Evolutionary conservation across 371 early-diverging fungal genomes (phyloP).

Genomic region (Mortierella sp.): DNA sequence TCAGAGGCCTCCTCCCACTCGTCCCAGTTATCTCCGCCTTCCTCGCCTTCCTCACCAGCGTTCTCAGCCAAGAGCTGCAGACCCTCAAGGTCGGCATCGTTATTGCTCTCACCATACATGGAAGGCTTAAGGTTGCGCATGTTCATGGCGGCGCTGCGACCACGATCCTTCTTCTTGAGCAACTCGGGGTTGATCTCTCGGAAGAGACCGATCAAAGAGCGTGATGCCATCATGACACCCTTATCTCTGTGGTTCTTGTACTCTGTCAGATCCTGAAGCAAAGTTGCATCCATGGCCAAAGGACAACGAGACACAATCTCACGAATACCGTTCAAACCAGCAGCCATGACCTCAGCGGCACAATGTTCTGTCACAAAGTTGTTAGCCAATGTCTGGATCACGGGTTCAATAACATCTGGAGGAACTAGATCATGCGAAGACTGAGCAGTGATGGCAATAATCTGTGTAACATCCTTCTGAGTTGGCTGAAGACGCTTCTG

Average conservation of each 20-base stretch:
- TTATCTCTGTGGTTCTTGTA: conserved; percentile 95
- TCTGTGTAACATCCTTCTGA: conserved; percentile 92
- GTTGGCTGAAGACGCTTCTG: conserved; percentile 94
- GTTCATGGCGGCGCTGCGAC: conserved; percentile 82
- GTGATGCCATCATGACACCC: conserved; percentile 91
- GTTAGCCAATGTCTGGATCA: conserved; percentile 91
- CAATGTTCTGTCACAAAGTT: conserved; percentile 95
- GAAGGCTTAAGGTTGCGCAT: conserved; percentile 75
- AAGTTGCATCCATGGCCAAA: conserved; percentile 87
- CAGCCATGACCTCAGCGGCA: conserved; percentile 93
- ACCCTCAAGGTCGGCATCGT: conserved; percentile 82
- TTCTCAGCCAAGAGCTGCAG: conserved; percentile 65
- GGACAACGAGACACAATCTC: conserved; percentile 94
- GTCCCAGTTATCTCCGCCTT: conserved; percentile 58
- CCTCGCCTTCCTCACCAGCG: conserved; percentile 50
- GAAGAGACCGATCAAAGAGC: conserved; percentile 90
- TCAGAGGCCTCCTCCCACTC: conserved; percentile 76
- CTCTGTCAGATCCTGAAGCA: conserved; percentile 89
- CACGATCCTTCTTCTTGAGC: conserved; percentile 92
- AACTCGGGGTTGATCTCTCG: conserved; percentile 95
- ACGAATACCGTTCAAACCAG: conserved; percentile 93
- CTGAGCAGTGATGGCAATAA: conserved; percentile 93
- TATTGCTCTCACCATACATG: conserved; percentile 79
- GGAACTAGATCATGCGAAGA: conserved; percentile 93
- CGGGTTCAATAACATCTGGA: conserved; percentile 89